A percentile compares a stretch with the other conserved stretches of the same genome.
Evolutionary conservation across 2,329 filamentous ascomycete species (phyloP).

Genomic region (Calonectria fujianensis): DNA sequence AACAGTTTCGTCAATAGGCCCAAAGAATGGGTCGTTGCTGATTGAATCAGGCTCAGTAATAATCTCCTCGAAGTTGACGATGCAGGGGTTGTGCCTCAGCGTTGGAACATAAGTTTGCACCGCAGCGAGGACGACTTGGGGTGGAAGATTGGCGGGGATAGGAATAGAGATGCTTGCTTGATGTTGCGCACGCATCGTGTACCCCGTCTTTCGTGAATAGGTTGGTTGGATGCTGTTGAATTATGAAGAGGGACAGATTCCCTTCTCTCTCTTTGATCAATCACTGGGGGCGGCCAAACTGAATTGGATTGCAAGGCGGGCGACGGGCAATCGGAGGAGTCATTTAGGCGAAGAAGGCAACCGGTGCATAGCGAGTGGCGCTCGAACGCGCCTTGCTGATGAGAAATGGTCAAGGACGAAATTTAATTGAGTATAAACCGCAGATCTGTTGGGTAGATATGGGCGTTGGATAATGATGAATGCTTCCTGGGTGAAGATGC

Average conservation of each 20-base stretch:
- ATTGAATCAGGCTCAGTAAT: slow-evolving; percentile 56
- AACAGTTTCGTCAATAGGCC: slow-evolving; percentile 58
- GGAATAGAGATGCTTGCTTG: slow-evolving; percentile 57
- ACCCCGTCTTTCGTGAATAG: neutral
- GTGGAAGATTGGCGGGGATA: slow-evolving; percentile 60
- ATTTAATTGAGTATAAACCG: neutral
- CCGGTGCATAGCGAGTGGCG: neutral
- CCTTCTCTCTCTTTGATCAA: neutral
- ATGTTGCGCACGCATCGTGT: slow-evolving; percentile 26
- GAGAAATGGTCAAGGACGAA: neutral
- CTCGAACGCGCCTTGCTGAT: neutral
- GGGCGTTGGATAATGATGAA: neutral
- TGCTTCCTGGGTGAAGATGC: neutral
- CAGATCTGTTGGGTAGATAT: neutral
- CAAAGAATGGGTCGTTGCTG: slow-evolving; percentile 63
- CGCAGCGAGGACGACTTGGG: slow-evolving; percentile 59
- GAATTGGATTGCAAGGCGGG: no score
- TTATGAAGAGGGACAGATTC: neutral
- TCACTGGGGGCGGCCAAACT: neutral
- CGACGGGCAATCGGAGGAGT: neutral
- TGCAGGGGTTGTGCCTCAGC: slow-evolving; percentile 62
- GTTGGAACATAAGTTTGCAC: slow-evolving; percentile 63
- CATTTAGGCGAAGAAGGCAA: neutral
- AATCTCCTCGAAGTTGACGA: slow-evolving; percentile 58
- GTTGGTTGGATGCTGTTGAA: neutral